Evolutionary conservation across 305 asterid genomes (phyloP).

Genomic region (Solanum hybrid): DNA sequence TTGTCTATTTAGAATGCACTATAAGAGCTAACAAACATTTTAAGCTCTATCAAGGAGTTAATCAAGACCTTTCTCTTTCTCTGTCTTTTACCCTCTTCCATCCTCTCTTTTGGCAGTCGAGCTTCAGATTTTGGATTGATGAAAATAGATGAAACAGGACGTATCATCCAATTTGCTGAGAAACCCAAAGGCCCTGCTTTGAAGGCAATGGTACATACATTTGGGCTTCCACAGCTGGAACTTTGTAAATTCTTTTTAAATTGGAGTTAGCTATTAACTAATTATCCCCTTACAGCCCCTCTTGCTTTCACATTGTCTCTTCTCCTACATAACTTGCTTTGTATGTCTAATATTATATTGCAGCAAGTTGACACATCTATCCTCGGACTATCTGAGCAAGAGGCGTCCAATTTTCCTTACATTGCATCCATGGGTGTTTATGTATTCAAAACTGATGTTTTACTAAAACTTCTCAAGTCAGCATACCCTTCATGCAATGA

Average conservation of each 20-base stretch:
- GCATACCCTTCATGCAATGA: constrained; percentile 77
- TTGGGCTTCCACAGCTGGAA: neutral
- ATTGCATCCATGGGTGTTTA: constrained; percentile 98
- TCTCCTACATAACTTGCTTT: constrained; percentile 2
- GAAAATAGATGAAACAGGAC: constrained; percentile 71
- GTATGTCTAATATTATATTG: constrained; percentile 2
- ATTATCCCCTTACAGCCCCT: neutral
- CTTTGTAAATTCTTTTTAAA: neutral
- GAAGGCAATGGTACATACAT: constrained; percentile 52
- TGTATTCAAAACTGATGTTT: constrained; percentile 70
- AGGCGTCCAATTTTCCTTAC: constrained; percentile 53
- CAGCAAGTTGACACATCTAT: constrained; percentile 87
- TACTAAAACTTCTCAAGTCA: constrained; percentile 50
- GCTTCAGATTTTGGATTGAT: constrained; percentile 90
- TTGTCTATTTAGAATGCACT: neutral
- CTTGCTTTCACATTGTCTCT: neutral
- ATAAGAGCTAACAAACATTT: neutral
- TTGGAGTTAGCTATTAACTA: neutral
- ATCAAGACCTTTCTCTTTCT: neutral
- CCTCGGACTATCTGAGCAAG: constrained; percentile 64
- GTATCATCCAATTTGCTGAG: constrained; percentile 71
- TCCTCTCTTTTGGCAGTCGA: constrained; percentile 45
- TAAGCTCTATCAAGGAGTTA: neutral
- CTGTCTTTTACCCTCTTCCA: neutral
- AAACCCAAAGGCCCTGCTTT: constrained; percentile 79